A percentile compares a stretch with the other conserved stretches of the same genome.
phyloP scores from a whole-genome alignment of 2,329 filamentous ascomycete genomes.

The Penicillium sp. region DNA sequence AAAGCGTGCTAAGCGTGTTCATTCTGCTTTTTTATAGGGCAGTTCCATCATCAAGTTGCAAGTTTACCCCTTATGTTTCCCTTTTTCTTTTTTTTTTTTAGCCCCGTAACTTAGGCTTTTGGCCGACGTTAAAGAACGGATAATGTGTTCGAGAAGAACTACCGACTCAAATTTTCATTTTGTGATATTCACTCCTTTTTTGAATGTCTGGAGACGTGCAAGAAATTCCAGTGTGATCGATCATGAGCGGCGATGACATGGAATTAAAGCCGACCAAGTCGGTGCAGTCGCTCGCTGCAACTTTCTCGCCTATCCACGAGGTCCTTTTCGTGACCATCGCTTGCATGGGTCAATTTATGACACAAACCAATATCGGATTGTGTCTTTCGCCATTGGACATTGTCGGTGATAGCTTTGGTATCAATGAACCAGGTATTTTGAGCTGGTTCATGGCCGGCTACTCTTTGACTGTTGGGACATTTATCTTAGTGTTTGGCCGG shows the following conservation, averaged over 20 bases:
- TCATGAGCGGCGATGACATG: slow-evolving; percentile 6
- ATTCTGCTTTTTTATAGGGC: neutral
- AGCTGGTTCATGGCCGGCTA: slow-evolving; percentile 61
- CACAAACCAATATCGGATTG: slow-evolving; percentile 51
- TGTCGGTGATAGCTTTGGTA: slow-evolving; percentile 50
- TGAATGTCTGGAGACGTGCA: neutral
- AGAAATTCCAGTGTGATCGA: neutral
- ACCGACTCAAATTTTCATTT: neutral
- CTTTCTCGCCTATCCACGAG: slow-evolving; percentile 28
- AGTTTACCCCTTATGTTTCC: neutral
- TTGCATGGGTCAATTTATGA: slow-evolving; percentile 45
- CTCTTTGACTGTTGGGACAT: slow-evolving; percentile 46
- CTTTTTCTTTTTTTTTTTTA: neutral
- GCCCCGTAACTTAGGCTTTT: too few relatives aligned
- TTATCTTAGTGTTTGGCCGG: slow-evolving; percentile 41
- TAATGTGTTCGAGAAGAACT: neutral
- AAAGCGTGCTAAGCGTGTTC: neutral
- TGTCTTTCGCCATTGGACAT: slow-evolving; percentile 51
- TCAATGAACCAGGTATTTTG: slow-evolving; percentile 47
- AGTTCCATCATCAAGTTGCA: neutral
- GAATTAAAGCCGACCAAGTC: slow-evolving; percentile 10
- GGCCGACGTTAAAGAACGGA: too few relatives aligned
- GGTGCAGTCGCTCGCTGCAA: slow-evolving; percentile 21
- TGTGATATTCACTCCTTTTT: neutral
- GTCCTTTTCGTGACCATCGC: slow-evolving; percentile 36